Base-by-base conservation (phyloP, 2,329 filamentous ascomycete genomes). In the Helminthosporium solani region DNA sequence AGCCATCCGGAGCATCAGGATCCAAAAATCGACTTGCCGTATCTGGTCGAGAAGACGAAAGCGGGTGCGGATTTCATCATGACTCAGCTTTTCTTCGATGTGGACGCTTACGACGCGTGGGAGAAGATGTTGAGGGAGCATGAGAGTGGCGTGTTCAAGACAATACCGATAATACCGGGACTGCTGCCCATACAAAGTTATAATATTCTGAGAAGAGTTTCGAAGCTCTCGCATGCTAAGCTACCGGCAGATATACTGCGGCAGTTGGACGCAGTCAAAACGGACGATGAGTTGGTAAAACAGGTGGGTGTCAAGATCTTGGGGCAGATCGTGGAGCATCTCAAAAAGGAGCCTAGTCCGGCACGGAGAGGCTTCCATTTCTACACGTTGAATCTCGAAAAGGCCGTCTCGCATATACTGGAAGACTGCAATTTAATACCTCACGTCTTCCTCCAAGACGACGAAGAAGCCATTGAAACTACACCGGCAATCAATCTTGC, bases 161-260 rank as follows among this genome's bases (percentile, higher is more conserved):
- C 81, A 2, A 87, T 96, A 19, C 87, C 89, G 6, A 95, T 99
- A 57, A 88, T 99, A 45, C 92, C 94, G 0, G 94, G 94, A 1
- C 77, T 99, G 61, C 96, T 99, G 91, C 94, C 94, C 11, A 90
- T 99, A 42, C 94, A 99, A 73, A 95, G 88, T 72, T 97, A 95
- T 72, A 89, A 95, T 68, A 97, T 96, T 76, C 83, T 99, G 61
- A 90, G 90, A 63, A 79, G 94, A 52, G 96, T 92, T 25, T 92
- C 91, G 19, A 99, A 97, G 73, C 80, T 99, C 34, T 96, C 90
- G 68, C 90, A 96, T 68, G 92, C 91, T 38, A 85, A 81, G 52
- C 78, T 97, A 35, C 94, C 94, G 0, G 74, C 80, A 1, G 72
- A 79, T 12, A 80, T 96, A 23, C 77, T 92, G 64, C 75, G 78